Evolutionary conservation across 2,329 filamentous ascomycete species (phyloP).

Genomic region (Elsinoe batatas): DNA sequence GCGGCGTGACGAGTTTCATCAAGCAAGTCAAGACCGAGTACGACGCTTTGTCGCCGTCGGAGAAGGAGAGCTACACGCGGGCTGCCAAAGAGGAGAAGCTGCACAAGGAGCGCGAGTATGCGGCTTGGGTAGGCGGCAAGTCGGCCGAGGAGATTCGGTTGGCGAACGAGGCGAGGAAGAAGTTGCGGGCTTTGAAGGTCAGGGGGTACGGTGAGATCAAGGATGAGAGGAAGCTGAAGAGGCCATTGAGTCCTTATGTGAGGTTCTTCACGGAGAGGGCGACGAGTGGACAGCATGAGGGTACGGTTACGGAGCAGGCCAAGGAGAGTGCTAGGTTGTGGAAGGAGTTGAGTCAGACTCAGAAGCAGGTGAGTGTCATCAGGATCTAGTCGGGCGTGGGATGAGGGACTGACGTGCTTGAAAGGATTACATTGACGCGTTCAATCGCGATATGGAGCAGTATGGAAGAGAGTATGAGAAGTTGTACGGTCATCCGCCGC

Average conservation of each 20-base stretch:
- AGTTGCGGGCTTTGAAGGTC: constrained; percentile 21
- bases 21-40: constrained; percentile 43
- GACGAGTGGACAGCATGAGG: constrained; percentile 41
- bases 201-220: constrained; percentile 29
- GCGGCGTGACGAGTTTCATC: constrained; percentile 47
- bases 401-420: not conserved
- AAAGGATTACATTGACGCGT: constrained; percentile 5
- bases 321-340: constrained; percentile 39
- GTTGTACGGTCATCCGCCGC: constrained; percentile 1
- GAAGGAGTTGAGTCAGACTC: constrained; percentile 35
- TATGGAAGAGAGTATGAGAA: constrained; percentile 4
- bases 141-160: constrained; percentile 47
- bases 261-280: constrained; percentile 38
- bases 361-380: constrained; percentile 37
- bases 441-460: not conserved
- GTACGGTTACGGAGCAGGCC: constrained; percentile 28
- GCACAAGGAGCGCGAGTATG: constrained; percentile 33
- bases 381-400: not conserved
- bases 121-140: constrained; percentile 46
- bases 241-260: constrained; percentile 30
- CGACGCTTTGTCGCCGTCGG: not conserved
- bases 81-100: constrained; percentile 19
- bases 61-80: constrained; percentile 8
- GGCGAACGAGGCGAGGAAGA: constrained; percentile 49
- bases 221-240: constrained; percentile 47